phyloP scores from a whole-genome alignment of 805 yeast species.

The Millerozyma acaciae region DNA sequence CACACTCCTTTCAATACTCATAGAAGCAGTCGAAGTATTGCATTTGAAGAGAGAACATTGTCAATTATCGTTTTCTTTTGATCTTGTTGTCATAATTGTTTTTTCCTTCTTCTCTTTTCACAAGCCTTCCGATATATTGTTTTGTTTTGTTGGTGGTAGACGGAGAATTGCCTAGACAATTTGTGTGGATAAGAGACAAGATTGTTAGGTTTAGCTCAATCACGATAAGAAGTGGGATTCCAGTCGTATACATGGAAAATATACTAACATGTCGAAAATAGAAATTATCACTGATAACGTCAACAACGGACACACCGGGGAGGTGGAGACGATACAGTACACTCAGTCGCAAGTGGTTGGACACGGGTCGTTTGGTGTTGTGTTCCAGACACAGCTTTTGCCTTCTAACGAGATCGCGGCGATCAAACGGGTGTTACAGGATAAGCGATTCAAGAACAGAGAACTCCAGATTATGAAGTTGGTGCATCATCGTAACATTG shows the following conservation, averaged over 20 bases:
- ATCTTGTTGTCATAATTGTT: no score
- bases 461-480: constrained; percentile 94
- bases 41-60: no score
- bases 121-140: no score
- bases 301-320: constrained; percentile 68
- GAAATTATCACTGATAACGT: constrained; percentile 59
- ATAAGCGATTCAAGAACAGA: constrained; percentile 87
- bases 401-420: constrained; percentile 83
- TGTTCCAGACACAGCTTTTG: constrained; percentile 77
- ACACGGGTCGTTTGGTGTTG: constrained; percentile 99
- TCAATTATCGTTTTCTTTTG: no score
- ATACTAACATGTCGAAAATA: constrained; percentile 43
- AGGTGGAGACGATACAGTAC: constrained; percentile 59
- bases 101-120: no score
- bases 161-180: no score
- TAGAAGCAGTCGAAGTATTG: no score
- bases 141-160: no score
- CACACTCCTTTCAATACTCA: no score
- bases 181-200: no score
- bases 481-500: constrained; percentile 81
- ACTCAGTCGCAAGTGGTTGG: constrained; percentile 89
- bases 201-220: no score
- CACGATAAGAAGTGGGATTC: no score
- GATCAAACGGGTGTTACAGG: constrained; percentile 94
- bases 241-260: background rate